These are phyloP conservation scores for Cryptomeria japonica DNA, from an alignment of 75 land plant species.

Conservation along the genomic window DNA sequence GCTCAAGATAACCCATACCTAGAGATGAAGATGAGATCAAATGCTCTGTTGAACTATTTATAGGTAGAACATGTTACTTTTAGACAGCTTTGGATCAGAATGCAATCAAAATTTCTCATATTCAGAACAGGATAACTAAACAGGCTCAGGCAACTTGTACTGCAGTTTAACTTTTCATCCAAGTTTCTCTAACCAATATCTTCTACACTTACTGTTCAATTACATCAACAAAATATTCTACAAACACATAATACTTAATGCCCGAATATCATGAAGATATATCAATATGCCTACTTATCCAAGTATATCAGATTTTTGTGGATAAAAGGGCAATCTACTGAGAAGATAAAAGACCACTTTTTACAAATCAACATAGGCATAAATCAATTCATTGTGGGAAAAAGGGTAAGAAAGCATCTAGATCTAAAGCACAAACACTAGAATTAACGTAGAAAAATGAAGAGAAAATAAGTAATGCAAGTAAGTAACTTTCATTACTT, in stretches of 20 bases:
- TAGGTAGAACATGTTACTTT: neutral
- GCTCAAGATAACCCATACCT: too few species aligned
- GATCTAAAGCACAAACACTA: too few species aligned
- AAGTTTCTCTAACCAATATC: neutral
- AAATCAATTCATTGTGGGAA: too few species aligned
- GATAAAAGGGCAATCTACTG: too few species aligned
- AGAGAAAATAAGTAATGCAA: neutral
- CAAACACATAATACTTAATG: neutral
- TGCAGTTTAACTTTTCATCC: neutral
- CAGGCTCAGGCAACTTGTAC: neutral
- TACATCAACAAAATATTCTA: neutral
- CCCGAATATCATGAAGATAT: neutral
- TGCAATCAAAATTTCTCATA: neutral
- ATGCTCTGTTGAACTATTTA: neutral
- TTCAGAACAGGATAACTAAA: neutral
- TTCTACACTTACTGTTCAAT: neutral
- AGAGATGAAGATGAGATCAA: neutral
- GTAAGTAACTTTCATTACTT: neutral
- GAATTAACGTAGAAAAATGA: too few species aligned
- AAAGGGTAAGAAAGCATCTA: too few species aligned
- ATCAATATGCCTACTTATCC: neutral
- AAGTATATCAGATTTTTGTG: neutral
- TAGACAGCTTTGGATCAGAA: neutral
- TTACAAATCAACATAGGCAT: too few species aligned
- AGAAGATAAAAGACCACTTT: too few species aligned